Percentiles rank a stretch among this genome's conserved stretches.
Conservation (phyloP, 176 grass and related monocot genomes). For the Eragrostis curvula region DNA sequence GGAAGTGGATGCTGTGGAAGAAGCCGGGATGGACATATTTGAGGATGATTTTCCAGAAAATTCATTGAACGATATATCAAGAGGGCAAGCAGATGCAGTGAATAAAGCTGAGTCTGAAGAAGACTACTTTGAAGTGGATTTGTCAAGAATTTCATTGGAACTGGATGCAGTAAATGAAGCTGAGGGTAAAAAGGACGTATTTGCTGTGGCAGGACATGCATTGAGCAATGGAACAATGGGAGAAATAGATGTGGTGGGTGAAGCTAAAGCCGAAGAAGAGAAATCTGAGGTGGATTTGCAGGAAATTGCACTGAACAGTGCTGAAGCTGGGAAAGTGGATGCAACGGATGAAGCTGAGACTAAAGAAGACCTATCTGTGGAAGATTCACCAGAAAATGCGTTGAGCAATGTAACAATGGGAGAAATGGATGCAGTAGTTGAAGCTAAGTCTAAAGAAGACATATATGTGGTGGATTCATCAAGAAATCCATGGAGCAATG, state of each 20-base stretch:
- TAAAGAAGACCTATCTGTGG: constrained; percentile 10
- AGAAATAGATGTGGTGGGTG: neutral
- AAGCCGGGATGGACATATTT: neutral
- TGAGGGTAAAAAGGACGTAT: neutral
- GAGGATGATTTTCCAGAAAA: neutral
- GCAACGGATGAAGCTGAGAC: neutral
- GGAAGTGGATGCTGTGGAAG: neutral
- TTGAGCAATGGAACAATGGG: neutral
- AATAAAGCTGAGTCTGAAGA: neutral
- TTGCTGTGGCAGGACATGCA: neutral
- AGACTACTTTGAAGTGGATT: neutral
- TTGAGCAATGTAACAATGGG: neutral
- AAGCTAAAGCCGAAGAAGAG: neutral
- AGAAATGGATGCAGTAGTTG: neutral
- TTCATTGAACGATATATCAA: neutral
- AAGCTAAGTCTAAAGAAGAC: constrained; percentile 2
- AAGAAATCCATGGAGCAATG: constrained; percentile 4
- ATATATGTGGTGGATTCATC: neutral
- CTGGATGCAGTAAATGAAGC: neutral
- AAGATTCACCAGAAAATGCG: constrained; percentile 11
- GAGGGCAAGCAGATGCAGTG: neutral
- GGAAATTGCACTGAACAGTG: neutral
- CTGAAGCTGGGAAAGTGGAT: neutral
- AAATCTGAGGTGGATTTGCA: neutral
- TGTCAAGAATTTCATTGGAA: neutral